These are phyloP conservation scores for Cardiospermum halicacabum DNA, from an alignment of 345 rosid species.

Conservation along the genomic window DNA sequence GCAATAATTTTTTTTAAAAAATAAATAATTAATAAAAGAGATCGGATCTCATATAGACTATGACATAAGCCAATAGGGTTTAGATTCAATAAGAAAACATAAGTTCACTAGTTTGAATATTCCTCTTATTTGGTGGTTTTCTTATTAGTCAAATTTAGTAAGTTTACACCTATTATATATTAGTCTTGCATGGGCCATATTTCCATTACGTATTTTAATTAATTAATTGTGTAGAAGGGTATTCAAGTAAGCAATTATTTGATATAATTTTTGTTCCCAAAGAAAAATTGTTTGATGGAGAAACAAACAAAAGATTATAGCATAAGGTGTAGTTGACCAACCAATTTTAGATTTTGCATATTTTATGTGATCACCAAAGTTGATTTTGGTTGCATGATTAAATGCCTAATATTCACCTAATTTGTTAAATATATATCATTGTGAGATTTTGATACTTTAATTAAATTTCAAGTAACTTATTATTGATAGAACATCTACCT, in stretches of 20 bases:
- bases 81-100: not conserved
- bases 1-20: too few relatives aligned
- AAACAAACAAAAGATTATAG: not conserved
- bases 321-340: constrained; percentile 9
- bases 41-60: not conserved
- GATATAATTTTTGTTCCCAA: not conserved
- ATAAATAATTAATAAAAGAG: not conserved
- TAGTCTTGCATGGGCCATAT: not conserved
- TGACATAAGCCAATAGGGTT: not conserved
- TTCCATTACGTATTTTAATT: not conserved
- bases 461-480: not conserved
- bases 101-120: not conserved
- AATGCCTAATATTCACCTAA: not conserved
- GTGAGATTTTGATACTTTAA: not conserved
- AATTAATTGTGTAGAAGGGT: not conserved
- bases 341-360: not conserved
- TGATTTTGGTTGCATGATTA: constrained; percentile 1
- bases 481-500: too few relatives aligned
- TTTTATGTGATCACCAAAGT: not conserved
- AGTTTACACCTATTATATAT: not conserved
- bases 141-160: not conserved
- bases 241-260: not conserved
- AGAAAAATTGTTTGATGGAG: not conserved
- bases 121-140: not conserved
- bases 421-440: not conserved